Evolutionary conservation across 1,139 yeast genomes (phyloP), one percentile per base, ranked within the genome.

Genomic region (Blastobotrys illinoisensis): DNA sequence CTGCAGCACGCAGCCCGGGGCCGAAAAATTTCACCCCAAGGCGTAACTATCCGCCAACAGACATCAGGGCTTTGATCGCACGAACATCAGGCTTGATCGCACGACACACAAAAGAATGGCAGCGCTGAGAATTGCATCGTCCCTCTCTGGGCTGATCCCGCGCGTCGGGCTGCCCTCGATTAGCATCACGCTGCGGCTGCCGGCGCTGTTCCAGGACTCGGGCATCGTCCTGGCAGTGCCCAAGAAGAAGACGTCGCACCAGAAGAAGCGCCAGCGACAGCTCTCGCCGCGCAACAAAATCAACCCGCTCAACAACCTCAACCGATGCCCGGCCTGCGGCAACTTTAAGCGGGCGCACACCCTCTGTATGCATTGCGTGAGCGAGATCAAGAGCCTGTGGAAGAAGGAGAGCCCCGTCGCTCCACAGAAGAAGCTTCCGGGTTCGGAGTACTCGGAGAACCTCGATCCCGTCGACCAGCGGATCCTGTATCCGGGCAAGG

Each of bases 261-360:
- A 83, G 73, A 87, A 89, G 72, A 86, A 88, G 67, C 83, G 98
- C 71, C 85, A 81, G 67, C 79, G 88, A 62, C 85, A 87, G 64
- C 87, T 88, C 14, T 91, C 96, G 3, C 95, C 90, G 11, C 78
- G 81, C 59, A 91, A 89, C 69, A 95, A 90, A 66, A 76, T 87
- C 61, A 82, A 88, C 69, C 84, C 85, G 53, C 77, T 88, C 61
- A 80, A 84, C 56, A 86, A 88, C 68, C 74, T 93, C 64, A 88
- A 86, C 60, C 81, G 96, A 68, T 93, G 99, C 70, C 97, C 98
- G 3, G 86, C 97, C 0, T 93, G 99, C 74, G 99, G 99, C 47
- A 87, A 88, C 60, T 86, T 83, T 63, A 91, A 91, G 73, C 79
- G 97, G 67, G 83, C 95, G 1, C 96, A 91, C 70, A 83, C 90